A percentile compares a stretch with the other conserved stretches of the same genome.
phyloP scores from a whole-genome alignment of 345 rosid species.

The Fremontodendron californicum region DNA sequence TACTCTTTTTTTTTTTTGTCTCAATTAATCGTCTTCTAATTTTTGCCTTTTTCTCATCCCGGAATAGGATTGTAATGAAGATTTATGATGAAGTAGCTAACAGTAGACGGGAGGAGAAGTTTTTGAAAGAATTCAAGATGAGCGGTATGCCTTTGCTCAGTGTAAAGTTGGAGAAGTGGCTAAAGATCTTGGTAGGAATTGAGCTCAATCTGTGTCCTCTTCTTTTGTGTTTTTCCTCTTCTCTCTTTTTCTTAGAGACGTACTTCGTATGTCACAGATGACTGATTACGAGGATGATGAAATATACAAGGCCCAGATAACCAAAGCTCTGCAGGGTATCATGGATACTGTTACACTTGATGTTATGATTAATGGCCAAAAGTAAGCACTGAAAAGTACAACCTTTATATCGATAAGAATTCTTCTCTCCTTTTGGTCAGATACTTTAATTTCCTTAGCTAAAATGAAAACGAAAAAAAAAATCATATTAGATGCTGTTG shows the following conservation, averaged over 20 bases:
- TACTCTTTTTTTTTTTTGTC: neutral
- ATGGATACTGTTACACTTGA: slow-evolving; percentile 81
- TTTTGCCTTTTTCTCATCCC: slow-evolving; percentile 6
- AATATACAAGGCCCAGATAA: slow-evolving; percentile 62
- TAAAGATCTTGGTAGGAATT: slow-evolving; percentile 55
- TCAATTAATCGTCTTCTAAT: slow-evolving; percentile 9
- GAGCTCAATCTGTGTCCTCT: slow-evolving; percentile 1
- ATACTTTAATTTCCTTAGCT: neutral
- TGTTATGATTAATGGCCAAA: slow-evolving; percentile 62
- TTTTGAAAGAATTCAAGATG: slow-evolving; percentile 63
- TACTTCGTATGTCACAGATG: slow-evolving; percentile 38
- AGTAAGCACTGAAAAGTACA: slow-evolving; percentile 49
- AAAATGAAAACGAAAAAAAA: neutral
- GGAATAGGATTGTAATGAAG: slow-evolving; percentile 48
- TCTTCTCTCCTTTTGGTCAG: neutral
- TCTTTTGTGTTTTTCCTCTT: neutral
- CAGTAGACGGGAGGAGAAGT: slow-evolving; percentile 39
- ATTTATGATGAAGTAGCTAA: slow-evolving; percentile 53
- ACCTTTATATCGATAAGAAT: neutral
- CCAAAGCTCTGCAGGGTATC: slow-evolving; percentile 83
- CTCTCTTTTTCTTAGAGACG: neutral
- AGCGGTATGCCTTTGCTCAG: slow-evolving; percentile 70
- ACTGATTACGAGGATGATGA: slow-evolving; percentile 33
- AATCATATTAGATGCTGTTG: neutral
- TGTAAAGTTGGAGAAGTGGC: slow-evolving; percentile 70